phyloP scores from a whole-genome alignment of 768 basidiomycete species.

The Pleurotus tuoliensis region DNA sequence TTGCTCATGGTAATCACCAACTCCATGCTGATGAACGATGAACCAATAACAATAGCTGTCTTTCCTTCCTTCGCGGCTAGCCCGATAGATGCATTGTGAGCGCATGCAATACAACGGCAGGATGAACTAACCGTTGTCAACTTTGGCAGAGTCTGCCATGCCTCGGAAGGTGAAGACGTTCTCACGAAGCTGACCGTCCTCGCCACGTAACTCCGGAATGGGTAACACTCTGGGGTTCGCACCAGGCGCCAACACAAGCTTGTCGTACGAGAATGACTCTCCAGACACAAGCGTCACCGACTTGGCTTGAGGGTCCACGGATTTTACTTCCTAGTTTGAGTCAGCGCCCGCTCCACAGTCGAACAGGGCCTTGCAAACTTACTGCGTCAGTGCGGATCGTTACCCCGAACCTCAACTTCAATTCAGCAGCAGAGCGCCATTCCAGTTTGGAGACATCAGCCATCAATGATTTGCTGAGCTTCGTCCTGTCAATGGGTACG shows the following conservation, averaged over 20 bases:
- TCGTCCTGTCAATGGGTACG: constrained; percentile 87
- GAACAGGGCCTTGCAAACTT: constrained; percentile 17
- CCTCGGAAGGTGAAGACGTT: constrained; percentile 77
- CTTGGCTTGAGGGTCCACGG: constrained; percentile 60
- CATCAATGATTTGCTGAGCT: constrained; percentile 81
- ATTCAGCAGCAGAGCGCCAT: constrained; percentile 65
- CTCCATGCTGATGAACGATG: constrained; percentile 92
- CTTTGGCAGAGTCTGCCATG: constrained; percentile 66
- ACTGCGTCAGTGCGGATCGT: constrained; percentile 60
- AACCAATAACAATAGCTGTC: constrained; percentile 77
- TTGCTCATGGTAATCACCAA: constrained; percentile 72
- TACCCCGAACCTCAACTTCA: constrained; percentile 72
- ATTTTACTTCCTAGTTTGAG: constrained; percentile 57
- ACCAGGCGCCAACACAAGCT: constrained; percentile 78
- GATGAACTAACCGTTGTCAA: constrained; percentile 53
- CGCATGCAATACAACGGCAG: neutral
- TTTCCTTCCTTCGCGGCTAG: constrained; percentile 70
- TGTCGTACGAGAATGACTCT: constrained; percentile 63
- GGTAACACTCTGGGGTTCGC: constrained; percentile 71
- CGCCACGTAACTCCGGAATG: constrained; percentile 25
- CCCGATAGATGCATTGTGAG: constrained; percentile 6
- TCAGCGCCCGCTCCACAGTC: neutral
- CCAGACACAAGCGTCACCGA: constrained; percentile 57
- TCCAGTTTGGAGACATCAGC: constrained; percentile 77
- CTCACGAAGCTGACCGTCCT: constrained; percentile 62